Conservation (phyloP, 2,329 filamentous ascomycete species). For the Pestalotiopsis sp. region DNA sequence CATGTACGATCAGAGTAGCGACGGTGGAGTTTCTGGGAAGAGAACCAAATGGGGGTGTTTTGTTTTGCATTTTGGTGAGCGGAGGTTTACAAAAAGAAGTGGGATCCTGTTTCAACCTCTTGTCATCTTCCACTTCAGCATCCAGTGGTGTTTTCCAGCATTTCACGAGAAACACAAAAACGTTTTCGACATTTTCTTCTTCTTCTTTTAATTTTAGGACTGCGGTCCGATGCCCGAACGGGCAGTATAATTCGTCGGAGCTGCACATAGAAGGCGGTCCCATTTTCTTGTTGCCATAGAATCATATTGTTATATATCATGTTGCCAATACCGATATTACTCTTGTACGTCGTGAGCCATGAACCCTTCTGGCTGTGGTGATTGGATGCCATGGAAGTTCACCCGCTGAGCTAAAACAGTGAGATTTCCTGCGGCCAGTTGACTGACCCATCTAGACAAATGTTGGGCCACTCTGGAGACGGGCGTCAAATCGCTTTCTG, state of each 20-base stretch:
- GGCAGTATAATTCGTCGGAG: conserved; percentile 1
- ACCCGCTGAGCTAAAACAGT: no score
- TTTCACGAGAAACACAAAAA: neutral
- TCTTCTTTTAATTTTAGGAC: no score
- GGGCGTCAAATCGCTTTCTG: neutral
- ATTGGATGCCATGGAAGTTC: no score
- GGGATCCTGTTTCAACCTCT: neutral
- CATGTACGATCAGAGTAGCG: neutral
- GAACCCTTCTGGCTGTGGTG: no score
- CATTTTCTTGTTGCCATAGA: neutral
- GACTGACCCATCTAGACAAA: neutral
- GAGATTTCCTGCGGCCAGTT: no score
- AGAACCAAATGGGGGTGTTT: neutral
- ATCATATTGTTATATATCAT: neutral
- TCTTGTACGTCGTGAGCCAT: neutral
- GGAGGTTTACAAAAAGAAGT: neutral
- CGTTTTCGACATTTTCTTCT: neutral
- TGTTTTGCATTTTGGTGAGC: neutral
- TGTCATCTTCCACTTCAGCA: neutral
- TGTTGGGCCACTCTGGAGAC: neutral
- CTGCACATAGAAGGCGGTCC: conserved; percentile 2
- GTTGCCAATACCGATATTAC: neutral
- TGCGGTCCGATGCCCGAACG: neutral
- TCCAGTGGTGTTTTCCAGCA: neutral
- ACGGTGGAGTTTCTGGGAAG: neutral